A percentile compares a stretch with the other conserved stretches of the same genome.
Evolutionary conservation across 495 filamentous ascomycete species (phyloP).

Genomic region (Hyaloscypha hepaticicola): DNA sequence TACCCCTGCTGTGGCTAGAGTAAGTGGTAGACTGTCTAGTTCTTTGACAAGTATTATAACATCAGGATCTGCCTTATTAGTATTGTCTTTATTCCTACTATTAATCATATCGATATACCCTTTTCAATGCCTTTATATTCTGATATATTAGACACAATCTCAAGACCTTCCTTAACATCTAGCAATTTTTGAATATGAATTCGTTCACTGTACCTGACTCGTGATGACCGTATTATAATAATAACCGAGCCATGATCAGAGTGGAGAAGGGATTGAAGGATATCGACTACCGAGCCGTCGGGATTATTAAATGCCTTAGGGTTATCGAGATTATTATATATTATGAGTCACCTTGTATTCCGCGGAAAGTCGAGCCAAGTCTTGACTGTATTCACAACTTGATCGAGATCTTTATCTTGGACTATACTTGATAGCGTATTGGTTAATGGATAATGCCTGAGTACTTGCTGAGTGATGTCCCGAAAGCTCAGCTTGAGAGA

Average conservation of each 20-base stretch:
- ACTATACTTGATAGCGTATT: constrained; percentile 12
- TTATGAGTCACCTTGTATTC: constrained; percentile 41
- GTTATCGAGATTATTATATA: constrained; percentile 45
- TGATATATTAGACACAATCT: constrained; percentile 37
- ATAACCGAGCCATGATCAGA: constrained; percentile 23
- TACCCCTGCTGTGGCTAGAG: constrained; percentile 37
- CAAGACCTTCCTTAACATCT: constrained; percentile 33
- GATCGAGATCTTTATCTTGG: constrained; percentile 13
- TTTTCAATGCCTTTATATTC: constrained; percentile 27
- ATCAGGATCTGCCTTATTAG: constrained; percentile 27
- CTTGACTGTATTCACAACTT: constrained; percentile 14
- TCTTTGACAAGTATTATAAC: constrained; percentile 28
- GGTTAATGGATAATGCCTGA: constrained; percentile 14
- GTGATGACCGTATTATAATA: constrained; percentile 18
- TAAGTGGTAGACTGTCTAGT: constrained; percentile 32
- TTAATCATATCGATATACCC: constrained; percentile 16
- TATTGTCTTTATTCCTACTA: constrained; percentile 1
- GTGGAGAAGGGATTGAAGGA: constrained; percentile 6
- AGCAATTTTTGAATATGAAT: constrained; percentile 37
- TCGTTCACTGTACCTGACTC: constrained; percentile 31
- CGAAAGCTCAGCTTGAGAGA: constrained; percentile 20
- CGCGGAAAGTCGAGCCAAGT: constrained; percentile 20
- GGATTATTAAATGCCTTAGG: constrained; percentile 7
- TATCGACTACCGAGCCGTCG: constrained; percentile 15
- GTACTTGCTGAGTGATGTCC: constrained; percentile 14